Conservation (phyloP, 805 yeast genomes). For the Metschnikowia reukaufii region DNA sequence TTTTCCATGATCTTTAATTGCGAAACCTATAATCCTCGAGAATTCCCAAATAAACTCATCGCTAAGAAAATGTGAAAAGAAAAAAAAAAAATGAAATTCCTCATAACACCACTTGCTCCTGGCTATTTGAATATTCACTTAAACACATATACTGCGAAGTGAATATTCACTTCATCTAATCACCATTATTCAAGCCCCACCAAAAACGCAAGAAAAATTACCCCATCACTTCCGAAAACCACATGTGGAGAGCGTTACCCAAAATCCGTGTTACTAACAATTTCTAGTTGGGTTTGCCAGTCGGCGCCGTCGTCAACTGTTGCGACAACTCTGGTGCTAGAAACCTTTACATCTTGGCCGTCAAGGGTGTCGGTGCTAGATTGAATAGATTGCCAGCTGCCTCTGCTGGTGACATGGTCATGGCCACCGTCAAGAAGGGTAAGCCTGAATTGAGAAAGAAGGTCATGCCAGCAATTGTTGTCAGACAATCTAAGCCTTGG, state of each 20-base stretch:
- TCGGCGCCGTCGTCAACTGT: conserved; percentile 99
- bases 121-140: too few species aligned
- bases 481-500: conserved; percentile 99
- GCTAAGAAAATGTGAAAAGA: neutral
- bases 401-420: conserved; percentile 99
- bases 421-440: conserved; percentile 99
- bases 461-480: conserved; percentile 99
- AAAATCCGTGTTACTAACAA: conserved; percentile 27
- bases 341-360: conserved; percentile 97
- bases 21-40: neutral
- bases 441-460: conserved; percentile 99
- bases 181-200: too few species aligned
- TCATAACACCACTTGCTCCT: neutral
- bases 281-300: conserved; percentile 93
- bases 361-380: conserved; percentile 99
- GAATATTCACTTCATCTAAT: too few species aligned
- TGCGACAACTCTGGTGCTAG: conserved; percentile 99
- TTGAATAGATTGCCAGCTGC: conserved; percentile 99
- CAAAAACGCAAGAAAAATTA: too few species aligned
- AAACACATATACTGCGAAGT: too few species aligned
- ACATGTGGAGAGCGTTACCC: neutral
- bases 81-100: too few species aligned
- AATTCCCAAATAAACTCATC: neutral
- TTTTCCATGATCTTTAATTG: too few species aligned
- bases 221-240: neutral